Conservation (phyloP, 495 filamentous ascomycete species). For the Penicillium egyptiacum region DNA sequence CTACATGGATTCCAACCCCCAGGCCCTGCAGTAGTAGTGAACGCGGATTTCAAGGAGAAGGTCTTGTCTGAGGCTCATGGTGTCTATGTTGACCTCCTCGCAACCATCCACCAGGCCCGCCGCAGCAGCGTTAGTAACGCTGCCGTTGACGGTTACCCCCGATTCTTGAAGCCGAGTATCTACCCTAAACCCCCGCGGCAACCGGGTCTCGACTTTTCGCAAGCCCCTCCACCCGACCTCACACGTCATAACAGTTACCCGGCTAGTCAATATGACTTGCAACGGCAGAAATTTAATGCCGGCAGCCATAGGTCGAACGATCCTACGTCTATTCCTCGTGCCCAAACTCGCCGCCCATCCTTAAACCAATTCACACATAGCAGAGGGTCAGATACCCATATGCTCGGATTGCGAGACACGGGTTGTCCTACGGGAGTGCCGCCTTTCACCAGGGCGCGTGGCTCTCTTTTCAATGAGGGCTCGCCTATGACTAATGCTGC, state of each 20-base stretch:
- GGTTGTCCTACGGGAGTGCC: conserved; percentile 33
- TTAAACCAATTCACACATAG: conserved; percentile 31
- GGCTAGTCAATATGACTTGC: conserved; percentile 38
- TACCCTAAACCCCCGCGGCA: conserved; percentile 64
- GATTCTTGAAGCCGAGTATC: conserved; percentile 54
- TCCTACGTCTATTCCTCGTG: conserved; percentile 13
- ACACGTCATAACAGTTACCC: conserved; percentile 47
- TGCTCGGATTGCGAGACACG: conserved; percentile 32
- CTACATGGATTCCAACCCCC: conserved; percentile 25
- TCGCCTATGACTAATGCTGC: conserved; percentile 52
- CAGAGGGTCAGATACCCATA: conserved; percentile 29
- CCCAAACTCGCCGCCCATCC: conserved; percentile 30
- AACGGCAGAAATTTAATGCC: conserved; percentile 23
- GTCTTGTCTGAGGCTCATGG: conserved; percentile 81
- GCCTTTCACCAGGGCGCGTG: conserved; percentile 39
- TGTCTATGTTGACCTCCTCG: conserved; percentile 82
- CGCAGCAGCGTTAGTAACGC: conserved; percentile 43
- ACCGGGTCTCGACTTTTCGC: conserved; percentile 46
- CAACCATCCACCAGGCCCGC: conserved; percentile 65
- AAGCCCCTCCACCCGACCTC: conserved; percentile 27
- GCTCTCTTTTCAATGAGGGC: conserved; percentile 35
- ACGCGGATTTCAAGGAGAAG: conserved; percentile 73
- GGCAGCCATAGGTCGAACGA: conserved; percentile 17
- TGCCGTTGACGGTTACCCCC: conserved; percentile 34
- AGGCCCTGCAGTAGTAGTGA: conserved; percentile 34